A percentile compares a stretch with the other conserved stretches of the same genome.
Conservation (phyloP, 2,329 filamentous ascomycete species). For the Plectosphaerella sp. region DNA sequence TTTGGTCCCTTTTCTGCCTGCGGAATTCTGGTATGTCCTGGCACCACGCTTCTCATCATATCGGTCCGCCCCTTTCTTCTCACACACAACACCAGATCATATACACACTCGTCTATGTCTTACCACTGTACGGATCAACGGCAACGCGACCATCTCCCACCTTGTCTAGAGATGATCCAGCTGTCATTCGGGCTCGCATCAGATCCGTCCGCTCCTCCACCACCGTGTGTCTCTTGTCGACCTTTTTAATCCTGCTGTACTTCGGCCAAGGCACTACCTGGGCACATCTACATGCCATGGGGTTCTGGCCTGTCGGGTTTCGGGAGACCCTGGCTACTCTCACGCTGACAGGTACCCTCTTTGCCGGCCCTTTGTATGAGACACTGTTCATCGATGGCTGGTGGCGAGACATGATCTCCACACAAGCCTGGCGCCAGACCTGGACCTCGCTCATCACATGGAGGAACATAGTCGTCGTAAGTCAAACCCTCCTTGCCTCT, state of each 20-base stretch:
- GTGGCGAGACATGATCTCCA: slow-evolving; percentile 61
- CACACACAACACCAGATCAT: slow-evolving; percentile 47
- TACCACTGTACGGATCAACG: slow-evolving; percentile 81
- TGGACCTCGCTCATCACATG: slow-evolving; percentile 75
- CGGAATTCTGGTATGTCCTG: slow-evolving; percentile 10
- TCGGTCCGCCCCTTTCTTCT: background rate
- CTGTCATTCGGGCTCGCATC: slow-evolving; percentile 83
- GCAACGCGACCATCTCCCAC: slow-evolving; percentile 74
- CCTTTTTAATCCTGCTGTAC: slow-evolving; percentile 56
- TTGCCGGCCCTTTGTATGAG: slow-evolving; percentile 81
- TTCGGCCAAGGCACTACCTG: slow-evolving; percentile 36
- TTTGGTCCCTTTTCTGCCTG: slow-evolving; percentile 1
- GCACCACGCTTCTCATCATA: background rate
- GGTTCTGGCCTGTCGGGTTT: slow-evolving; percentile 73
- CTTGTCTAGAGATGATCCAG: slow-evolving; percentile 80
- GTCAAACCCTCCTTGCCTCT: slow-evolving; percentile 24
- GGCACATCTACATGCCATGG: slow-evolving; percentile 66
- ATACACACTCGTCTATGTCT: slow-evolving; percentile 86
- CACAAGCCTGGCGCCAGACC: slow-evolving; percentile 51
- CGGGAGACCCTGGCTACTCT: slow-evolving; percentile 60
- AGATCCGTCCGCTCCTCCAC: slow-evolving; percentile 76
- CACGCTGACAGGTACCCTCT: slow-evolving; percentile 73
- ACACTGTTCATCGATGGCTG: slow-evolving; percentile 65
- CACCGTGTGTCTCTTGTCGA: slow-evolving; percentile 59
- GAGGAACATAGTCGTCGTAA: slow-evolving; percentile 81